These are phyloP conservation scores for Lyophyllum semitale DNA, from an alignment of 768 basidiomycete genomes.

Conservation along the genomic window DNA sequence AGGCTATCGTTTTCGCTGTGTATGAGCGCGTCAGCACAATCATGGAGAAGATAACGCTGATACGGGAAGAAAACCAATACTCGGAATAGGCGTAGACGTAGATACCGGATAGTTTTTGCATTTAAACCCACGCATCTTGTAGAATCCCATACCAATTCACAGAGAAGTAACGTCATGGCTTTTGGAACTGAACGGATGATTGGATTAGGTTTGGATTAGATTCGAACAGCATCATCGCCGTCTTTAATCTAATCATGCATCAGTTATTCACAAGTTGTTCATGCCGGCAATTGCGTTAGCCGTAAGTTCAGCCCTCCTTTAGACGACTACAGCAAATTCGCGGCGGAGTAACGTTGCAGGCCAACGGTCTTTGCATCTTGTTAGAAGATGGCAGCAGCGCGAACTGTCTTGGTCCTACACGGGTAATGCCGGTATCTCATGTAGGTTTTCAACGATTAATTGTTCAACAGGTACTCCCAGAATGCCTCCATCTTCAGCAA, in stretches of 20 bases:
- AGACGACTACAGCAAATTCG: background rate
- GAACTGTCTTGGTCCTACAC: slow-evolving; percentile 41
- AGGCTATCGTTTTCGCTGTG: slow-evolving; percentile 96
- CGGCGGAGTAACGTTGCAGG: slow-evolving; percentile 3
- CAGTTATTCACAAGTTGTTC: no score
- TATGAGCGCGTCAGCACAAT: slow-evolving; percentile 83
- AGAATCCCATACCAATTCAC: background rate
- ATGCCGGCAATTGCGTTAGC: slow-evolving; percentile 2
- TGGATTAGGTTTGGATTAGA: slow-evolving; percentile 1
- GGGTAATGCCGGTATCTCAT: slow-evolving; percentile 30
- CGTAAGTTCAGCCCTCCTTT: background rate
- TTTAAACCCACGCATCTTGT: background rate
- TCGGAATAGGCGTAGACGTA: slow-evolving; percentile 50
- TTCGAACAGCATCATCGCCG: background rate
- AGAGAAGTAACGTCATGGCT: background rate
- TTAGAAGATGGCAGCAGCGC: slow-evolving; percentile 21
- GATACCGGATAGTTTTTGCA: background rate
- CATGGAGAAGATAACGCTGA: slow-evolving; percentile 69
- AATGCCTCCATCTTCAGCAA: slow-evolving; percentile 73
- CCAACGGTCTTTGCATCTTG: background rate
- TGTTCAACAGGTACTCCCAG: slow-evolving; percentile 59
- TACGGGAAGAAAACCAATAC: slow-evolving; percentile 61
- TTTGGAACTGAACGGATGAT: background rate
- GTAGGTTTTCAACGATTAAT: background rate
- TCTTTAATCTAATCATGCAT: background rate